phyloP scores from a whole-genome alignment of 768 basidiomycete genomes.

The Xerocomus spinulosus region DNA sequence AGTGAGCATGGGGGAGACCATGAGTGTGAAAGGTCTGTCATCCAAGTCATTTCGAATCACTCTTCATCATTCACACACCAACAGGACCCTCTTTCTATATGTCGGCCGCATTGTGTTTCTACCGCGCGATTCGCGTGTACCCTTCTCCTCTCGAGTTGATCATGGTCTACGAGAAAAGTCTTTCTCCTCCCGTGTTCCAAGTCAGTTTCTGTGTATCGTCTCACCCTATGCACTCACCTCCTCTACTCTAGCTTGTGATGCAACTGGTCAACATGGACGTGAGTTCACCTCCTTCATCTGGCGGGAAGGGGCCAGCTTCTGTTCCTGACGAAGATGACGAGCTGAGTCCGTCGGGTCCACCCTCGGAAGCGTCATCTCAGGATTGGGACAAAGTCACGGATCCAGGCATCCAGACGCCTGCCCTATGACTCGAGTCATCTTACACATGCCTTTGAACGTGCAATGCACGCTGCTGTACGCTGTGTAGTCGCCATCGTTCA shows the following conservation, averaged over 20 bases:
- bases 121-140: slow-evolving; percentile 89
- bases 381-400: slow-evolving; percentile 89
- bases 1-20: slow-evolving; percentile 81
- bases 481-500: slow-evolving; percentile 27
- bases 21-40: slow-evolving; percentile 62
- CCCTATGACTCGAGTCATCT: slow-evolving; percentile 32
- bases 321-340: slow-evolving; percentile 48
- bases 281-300: slow-evolving; percentile 54
- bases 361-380: slow-evolving; percentile 84
- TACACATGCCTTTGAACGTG: slow-evolving; percentile 27
- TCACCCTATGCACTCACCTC: slow-evolving; percentile 6
- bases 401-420: slow-evolving; percentile 54
- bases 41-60: background rate
- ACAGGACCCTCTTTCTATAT: slow-evolving; percentile 76
- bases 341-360: slow-evolving; percentile 63
- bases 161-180: slow-evolving; percentile 89
- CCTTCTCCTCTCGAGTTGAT: slow-evolving; percentile 93
- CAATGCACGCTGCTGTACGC: slow-evolving; percentile 28
- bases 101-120: slow-evolving; percentile 85
- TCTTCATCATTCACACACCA: slow-evolving; percentile 1
- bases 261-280: slow-evolving; percentile 87
- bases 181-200: slow-evolving; percentile 78
- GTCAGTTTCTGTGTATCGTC: slow-evolving; percentile 32
- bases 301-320: slow-evolving; percentile 22
- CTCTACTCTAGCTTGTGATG: slow-evolving; percentile 54